Evolutionary conservation across 208 protist genomes (phyloP), one percentile per base, ranked within the genome.

Genomic region (Acanthamoeba healyi): DNA sequence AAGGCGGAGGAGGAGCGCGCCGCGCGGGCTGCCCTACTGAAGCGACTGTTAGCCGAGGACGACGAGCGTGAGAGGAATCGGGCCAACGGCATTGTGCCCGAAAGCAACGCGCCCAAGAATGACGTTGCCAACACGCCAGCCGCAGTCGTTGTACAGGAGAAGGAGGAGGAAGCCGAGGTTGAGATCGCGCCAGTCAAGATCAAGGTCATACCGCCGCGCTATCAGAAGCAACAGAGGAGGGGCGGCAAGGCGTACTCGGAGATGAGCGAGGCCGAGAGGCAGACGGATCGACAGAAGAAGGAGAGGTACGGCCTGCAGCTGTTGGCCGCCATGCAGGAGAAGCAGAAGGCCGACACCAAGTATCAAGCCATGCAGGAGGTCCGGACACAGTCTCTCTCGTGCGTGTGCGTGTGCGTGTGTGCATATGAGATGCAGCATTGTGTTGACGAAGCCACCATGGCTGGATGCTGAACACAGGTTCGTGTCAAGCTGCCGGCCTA

Each of bases 321-420:
- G 44, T 4, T 82, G 15, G 72, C 72, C 51, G 54, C 40, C 38
- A 36, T 49, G 51, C 32, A 56, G 54, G 81, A 9, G 22, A 89
- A 89, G 29, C 81, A 63, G 54, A 4, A 26, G 81, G n/a, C 9
- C 36, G 40, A 89, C n/a, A 24, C 29, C 1, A 89, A 65, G 34
- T 89, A 89, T 19, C 44, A 61, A 9, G 81, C 70, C 29, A 89
- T 89, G 81, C 81, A 89, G n/a, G 26, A 65, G 58, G 58, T 34
- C n/a, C n/a, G n/a, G n/a, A n/a, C n/a, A n/a, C n/a, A n/a, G n/a
- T n/a, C n/a, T n/a, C n/a, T n/a, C n/a, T n/a, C n/a, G n/a, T n/a
- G n/a, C n/a, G n/a, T n/a, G n/a, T n/a, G n/a, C n/a, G n/a, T n/a
- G n/a, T n/a, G n/a, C n/a, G n/a, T n/a, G n/a, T n/a, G n/a, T n/a